phyloP scores from a whole-genome alignment of 768 basidiomycete genomes.

The Termitomyces heimii region DNA sequence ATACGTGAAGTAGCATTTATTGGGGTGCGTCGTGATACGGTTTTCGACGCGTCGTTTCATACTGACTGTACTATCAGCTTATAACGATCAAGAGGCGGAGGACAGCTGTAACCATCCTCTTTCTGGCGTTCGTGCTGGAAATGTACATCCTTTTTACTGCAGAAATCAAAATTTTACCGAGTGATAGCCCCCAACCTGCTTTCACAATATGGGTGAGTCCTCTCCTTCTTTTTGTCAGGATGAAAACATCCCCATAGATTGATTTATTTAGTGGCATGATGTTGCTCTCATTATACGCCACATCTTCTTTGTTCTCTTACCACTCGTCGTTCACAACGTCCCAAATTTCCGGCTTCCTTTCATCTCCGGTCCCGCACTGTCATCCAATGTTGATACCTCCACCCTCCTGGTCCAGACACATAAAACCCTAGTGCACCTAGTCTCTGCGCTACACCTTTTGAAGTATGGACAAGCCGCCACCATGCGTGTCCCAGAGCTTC shows the following conservation, averaged over 20 bases:
- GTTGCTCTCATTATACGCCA: constrained; percentile 47
- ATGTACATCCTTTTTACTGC: constrained; percentile 46
- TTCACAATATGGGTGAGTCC: constrained; percentile 29
- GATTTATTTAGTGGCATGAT: constrained; percentile 56
- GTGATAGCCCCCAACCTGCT: constrained; percentile 6
- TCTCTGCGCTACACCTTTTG: constrained; percentile 46
- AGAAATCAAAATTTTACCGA: constrained; percentile 37
- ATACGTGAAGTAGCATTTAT: constrained; percentile 49
- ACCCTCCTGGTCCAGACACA: constrained; percentile 19
- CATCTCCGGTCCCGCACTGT: constrained; percentile 15
- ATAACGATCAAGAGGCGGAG: constrained; percentile 29
- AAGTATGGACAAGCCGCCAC: constrained; percentile 53
- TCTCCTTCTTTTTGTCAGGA: background rate
- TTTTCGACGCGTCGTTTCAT: background rate
- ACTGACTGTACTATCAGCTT: constrained; percentile 16
- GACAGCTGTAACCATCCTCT: constrained; percentile 40
- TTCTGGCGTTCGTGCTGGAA: constrained; percentile 46
- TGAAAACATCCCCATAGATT: background rate
- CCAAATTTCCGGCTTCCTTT: constrained; percentile 28
- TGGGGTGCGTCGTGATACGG: constrained; percentile 29
- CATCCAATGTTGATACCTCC: constrained; percentile 18
- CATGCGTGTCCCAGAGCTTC: constrained; percentile 45
- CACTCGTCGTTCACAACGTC: constrained; percentile 41
- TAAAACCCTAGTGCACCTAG: constrained; percentile 28
- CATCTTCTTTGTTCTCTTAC: constrained; percentile 51